Percentiles rank a stretch among this genome's conserved stretches.
Conservation (phyloP, 805 yeast species). For the Diddensiella transvaalensis region DNA sequence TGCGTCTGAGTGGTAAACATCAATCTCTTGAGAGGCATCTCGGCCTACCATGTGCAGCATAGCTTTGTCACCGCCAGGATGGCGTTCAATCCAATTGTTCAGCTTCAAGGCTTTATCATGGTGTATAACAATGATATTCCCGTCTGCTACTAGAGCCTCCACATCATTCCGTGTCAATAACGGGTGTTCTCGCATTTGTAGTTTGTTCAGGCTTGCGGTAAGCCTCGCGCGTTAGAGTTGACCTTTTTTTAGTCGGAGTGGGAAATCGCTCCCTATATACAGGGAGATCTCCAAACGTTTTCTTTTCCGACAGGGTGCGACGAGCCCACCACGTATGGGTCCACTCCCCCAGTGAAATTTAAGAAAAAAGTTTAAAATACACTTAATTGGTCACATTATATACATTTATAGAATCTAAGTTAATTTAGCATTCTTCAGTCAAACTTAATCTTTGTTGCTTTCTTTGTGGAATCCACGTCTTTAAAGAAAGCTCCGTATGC, state of each 20-base stretch:
- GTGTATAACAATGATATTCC: constrained; percentile 68
- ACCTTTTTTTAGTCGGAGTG: neutral
- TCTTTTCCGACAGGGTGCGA: no score
- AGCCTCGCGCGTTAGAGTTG: no score
- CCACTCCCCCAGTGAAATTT: no score
- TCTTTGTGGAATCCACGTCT: constrained; percentile 79
- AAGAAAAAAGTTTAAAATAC: no score
- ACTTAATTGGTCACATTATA: no score
- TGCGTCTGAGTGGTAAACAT: constrained; percentile 69
- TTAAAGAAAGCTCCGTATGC: constrained; percentile 98
- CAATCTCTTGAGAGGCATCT: constrained; percentile 89
- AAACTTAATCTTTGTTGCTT: constrained; percentile 86
- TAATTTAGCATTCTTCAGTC: no score
- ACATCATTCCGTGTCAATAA: constrained; percentile 45
- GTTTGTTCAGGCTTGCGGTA: neutral
- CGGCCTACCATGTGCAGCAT: constrained; percentile 81
- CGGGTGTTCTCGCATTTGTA: neutral
- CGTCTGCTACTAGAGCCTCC: constrained; percentile 57
- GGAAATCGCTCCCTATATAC: no score
- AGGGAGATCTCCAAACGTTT: no score
- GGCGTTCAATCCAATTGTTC: constrained; percentile 65
- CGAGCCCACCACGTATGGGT: no score
- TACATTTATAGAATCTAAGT: no score
- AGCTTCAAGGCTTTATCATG: constrained; percentile 57
- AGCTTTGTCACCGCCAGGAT: constrained; percentile 90